phyloP scores from a whole-genome alignment of 192 early-diverging fungal species.

The Gonapodya sp. region DNA sequence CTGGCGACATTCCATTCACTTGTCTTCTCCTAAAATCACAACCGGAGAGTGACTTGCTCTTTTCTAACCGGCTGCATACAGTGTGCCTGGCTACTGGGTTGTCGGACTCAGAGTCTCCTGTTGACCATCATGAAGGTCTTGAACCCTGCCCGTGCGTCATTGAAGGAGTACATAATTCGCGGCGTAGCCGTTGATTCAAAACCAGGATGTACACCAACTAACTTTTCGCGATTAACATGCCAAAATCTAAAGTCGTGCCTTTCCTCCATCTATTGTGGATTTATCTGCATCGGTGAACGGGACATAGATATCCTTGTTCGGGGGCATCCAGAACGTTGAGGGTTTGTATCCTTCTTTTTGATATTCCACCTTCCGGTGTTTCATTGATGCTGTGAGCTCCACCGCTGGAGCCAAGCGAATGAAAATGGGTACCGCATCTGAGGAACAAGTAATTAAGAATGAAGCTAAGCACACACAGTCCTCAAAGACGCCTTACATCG shows the following conservation, averaged over 20 bases:
- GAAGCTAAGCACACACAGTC: not conserved
- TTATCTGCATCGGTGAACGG: not conserved
- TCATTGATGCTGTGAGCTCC: not conserved
- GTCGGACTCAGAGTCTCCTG: too few relatives aligned
- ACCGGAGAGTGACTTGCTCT: too few relatives aligned
- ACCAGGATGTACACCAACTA: too few relatives aligned
- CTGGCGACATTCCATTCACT: too few relatives aligned
- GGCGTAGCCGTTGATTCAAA: too few relatives aligned
- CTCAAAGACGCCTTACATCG: not conserved
- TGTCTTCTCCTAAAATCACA: too few relatives aligned
- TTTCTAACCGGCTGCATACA: too few relatives aligned
- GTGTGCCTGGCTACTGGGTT: too few relatives aligned
- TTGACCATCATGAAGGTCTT: too few relatives aligned
- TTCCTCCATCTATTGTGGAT: not conserved
- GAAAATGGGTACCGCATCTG: not conserved
- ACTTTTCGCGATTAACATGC: too few relatives aligned
- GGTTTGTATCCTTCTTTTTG: not conserved
- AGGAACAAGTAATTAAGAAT: not conserved
- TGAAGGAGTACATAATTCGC: too few relatives aligned
- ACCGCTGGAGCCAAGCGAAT: not conserved
- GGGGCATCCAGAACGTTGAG: not conserved
- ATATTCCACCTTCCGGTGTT: conserved; percentile 8
- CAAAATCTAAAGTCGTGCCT: not conserved
- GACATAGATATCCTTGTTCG: not conserved
- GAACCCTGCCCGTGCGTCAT: too few relatives aligned